Evolutionary conservation across 257 asterid species (phyloP).

Genomic region (Haberlea rhodopensis): DNA sequence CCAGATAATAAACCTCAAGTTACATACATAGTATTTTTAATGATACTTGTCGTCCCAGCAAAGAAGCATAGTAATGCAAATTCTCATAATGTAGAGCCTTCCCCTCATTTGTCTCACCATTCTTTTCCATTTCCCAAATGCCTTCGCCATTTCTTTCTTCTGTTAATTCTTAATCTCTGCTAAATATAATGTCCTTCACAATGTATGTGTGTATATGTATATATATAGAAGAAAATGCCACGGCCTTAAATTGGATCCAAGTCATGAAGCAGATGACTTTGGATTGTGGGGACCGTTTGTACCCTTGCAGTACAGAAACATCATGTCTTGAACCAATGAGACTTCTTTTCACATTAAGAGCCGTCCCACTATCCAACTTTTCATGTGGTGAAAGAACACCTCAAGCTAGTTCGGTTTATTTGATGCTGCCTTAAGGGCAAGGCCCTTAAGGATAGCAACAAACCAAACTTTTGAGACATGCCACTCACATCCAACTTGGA

Average conservation of each 20-base stretch:
- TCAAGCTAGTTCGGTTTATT: too few relatives aligned
- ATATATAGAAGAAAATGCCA: not conserved
- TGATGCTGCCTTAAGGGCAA: too few relatives aligned
- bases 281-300: not conserved
- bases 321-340: not conserved
- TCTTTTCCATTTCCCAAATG: not conserved
- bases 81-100: not conserved
- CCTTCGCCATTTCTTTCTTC: not conserved
- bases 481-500: too few relatives aligned
- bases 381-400: too few relatives aligned
- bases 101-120: not conserved
- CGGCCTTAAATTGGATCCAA: too few relatives aligned
- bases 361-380: too few relatives aligned
- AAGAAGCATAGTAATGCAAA: not conserved
- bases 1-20: not conserved
- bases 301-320: not conserved
- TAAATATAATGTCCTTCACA: too few relatives aligned
- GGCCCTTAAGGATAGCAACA: too few relatives aligned
- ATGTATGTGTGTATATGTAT: too few relatives aligned
- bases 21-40: not conserved
- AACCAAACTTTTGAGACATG: too few relatives aligned
- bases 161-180: not conserved
- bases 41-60: not conserved
- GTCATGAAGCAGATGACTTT: not conserved
- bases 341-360: too few relatives aligned